Percentiles rank a stretch among this genome's conserved stretches.
Evolutionary conservation across 164 flowering plant genomes (phyloP).

Genomic region (Kalanchoe fedtschenkoi): DNA sequence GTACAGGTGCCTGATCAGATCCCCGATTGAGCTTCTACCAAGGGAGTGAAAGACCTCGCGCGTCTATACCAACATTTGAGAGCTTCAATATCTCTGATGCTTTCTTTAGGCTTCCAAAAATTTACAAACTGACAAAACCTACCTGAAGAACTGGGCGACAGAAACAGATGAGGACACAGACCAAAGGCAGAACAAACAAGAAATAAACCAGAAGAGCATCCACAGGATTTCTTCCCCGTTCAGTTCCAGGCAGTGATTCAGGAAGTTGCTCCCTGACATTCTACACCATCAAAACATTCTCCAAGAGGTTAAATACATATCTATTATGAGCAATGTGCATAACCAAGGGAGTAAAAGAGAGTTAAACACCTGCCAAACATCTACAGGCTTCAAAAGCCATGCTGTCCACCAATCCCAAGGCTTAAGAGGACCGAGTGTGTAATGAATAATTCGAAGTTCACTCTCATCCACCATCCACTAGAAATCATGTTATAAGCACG

Average conservation of each 20-base stretch:
- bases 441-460: slow-evolving; percentile 84
- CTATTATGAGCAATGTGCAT: not conserved
- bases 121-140: slow-evolving; percentile 7
- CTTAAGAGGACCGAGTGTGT: slow-evolving; percentile 95
- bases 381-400: slow-evolving; percentile 96
- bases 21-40: slow-evolving; percentile 41
- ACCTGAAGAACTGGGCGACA: slow-evolving; percentile 64
- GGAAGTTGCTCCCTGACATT: slow-evolving; percentile 57
- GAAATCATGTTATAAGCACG: slow-evolving; percentile 11
- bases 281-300: slow-evolving; percentile 35
- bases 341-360: not conserved
- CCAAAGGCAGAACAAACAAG: slow-evolving; percentile 61
- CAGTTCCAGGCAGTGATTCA: slow-evolving; percentile 88
- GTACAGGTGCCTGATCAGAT: slow-evolving; percentile 50
- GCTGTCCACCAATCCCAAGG: slow-evolving; percentile 99
- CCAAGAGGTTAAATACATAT: not conserved
- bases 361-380: slow-evolving; percentile 80
- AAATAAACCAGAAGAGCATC: slow-evolving; percentile 49
- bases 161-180: slow-evolving; percentile 34
- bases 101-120: slow-evolving; percentile 5
- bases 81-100: slow-evolving; percentile 3
- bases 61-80: slow-evolving; percentile 27
- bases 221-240: slow-evolving; percentile 65
- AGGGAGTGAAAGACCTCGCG: slow-evolving; percentile 24
- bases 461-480: slow-evolving; percentile 99